Evolutionary conservation across 108 stramenopile species (phyloP).

Genomic region (Aurantiochytrium sp.): DNA sequence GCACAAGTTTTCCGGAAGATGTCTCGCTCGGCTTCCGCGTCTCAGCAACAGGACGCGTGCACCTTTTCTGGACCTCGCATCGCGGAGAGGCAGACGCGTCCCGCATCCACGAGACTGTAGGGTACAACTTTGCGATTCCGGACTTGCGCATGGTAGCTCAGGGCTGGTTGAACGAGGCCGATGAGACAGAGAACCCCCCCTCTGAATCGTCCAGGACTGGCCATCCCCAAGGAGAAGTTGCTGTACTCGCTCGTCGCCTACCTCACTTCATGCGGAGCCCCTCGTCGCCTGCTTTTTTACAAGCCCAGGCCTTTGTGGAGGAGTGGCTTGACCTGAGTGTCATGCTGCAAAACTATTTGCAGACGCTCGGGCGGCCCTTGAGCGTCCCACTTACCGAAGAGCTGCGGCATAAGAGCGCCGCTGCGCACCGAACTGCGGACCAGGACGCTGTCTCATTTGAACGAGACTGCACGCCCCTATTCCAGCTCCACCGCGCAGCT

Average conservation of each 20-base stretch:
- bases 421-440: neutral
- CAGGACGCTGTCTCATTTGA: neutral
- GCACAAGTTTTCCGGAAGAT: neutral
- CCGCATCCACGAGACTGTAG: neutral
- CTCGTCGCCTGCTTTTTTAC: neutral
- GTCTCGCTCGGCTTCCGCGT: neutral
- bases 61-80: neutral
- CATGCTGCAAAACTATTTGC: neutral
- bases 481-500: neutral
- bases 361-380: neutral
- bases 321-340: neutral
- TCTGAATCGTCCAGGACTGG: too few species aligned
- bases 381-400: neutral
- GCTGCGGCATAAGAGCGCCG: neutral
- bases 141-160: neutral
- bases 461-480: neutral
- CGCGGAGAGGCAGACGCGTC: neutral
- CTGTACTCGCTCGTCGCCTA: neutral
- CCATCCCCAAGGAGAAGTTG: neutral
- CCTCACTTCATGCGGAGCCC: neutral
- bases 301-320: constrained; percentile 4
- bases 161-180: neutral
- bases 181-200: too few species aligned
- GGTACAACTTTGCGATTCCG: neutral
- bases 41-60: neutral